Evolutionary conservation across 495 filamentous ascomycete genomes (phyloP), one percentile per base, ranked within the genome.

Genomic region (Chaetomium tenue): DNA sequence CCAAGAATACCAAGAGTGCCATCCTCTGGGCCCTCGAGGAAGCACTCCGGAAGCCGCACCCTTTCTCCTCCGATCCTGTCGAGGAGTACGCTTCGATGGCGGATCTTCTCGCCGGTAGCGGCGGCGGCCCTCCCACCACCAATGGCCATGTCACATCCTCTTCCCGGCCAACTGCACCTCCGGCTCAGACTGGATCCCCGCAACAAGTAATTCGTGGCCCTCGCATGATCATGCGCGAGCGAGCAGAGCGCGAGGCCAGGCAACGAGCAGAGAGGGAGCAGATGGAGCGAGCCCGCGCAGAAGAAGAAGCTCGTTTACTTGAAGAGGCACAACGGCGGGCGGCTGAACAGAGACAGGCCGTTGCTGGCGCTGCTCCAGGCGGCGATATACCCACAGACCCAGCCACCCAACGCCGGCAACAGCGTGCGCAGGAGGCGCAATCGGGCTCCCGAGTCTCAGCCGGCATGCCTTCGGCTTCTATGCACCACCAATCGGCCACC

Each of bases 81-180:
- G 94, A 98, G 81, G 88, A 93, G 82, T 91, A 92, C 88, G 92
- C 93, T 70, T 85, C 87, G 67, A 98, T 98, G 94, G 88, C 94
- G 68, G 90, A 96, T 76, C 79, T 96, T 70, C 80, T 84, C 72
- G 82, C 82, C 70, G 84, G 84, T 11, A 37, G 33, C 64, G 76
- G 78, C 72, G 74, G 77, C 74, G 72, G 71, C 55, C 76, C 79
- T 62, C 71, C 74, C 75, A 76, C 76, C 54, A 77, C 79, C 64
- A 82, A 82, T 66, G 80, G 79, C 65, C 78, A 80, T 69, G 74
- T 67, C 79, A 78, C 71, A 75, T 83, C 69, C 70, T 64, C 72
- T 5, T 62, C 71, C 30, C 72, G 77, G 40, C 75, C 79, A 50
- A 76, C 79, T 0, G 75, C 75, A 26, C 74, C 80, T 11, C 77